phyloP scores from a whole-genome alignment of 768 basidiomycete species.

The Naganishia vaughanmartiniae region DNA sequence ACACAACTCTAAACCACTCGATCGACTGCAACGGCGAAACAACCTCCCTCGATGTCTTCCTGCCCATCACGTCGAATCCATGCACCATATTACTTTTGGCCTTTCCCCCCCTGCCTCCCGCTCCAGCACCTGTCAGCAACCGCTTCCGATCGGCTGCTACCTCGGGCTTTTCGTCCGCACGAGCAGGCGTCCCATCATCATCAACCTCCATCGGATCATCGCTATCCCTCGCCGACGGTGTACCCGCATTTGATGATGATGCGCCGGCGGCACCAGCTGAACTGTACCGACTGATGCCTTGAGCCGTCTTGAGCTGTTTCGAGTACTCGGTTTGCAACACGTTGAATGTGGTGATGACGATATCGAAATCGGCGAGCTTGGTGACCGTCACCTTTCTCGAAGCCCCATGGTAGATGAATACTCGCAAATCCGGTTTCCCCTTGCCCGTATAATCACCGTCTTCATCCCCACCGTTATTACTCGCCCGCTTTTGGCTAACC shows the following conservation, averaged over 20 bases:
- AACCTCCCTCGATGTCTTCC: constrained; percentile 57
- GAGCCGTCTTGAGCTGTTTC: constrained; percentile 71
- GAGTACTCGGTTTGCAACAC: constrained; percentile 93
- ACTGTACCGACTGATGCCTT: constrained; percentile 35
- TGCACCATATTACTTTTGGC: constrained; percentile 57
- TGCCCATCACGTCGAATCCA: constrained; percentile 62
- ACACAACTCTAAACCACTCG: constrained; percentile 91
- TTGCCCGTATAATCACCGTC: constrained; percentile 44
- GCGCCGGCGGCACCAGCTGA: neutral
- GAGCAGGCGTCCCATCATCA: constrained; percentile 66
- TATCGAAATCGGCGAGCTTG: constrained; percentile 88
- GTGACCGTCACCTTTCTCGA: constrained; percentile 77
- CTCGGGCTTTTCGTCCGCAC: constrained; percentile 55
- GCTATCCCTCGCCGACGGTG: constrained; percentile 16
- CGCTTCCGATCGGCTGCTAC: constrained; percentile 50
- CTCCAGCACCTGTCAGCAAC: constrained; percentile 30
- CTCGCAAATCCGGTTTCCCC: constrained; percentile 52
- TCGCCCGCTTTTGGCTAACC: constrained; percentile 25
- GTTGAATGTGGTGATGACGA: constrained; percentile 94
- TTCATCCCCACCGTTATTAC: constrained; percentile 2
- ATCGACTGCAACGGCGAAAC: constrained; percentile 86
- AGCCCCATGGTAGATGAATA: constrained; percentile 96
- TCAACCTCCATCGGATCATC: constrained; percentile 53
- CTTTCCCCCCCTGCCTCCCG: constrained; percentile 49
- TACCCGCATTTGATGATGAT: neutral